These are phyloP conservation scores for Chlamydomonas eustigma DNA, from an alignment of 139 green algal genomes.

Conservation along the genomic window DNA sequence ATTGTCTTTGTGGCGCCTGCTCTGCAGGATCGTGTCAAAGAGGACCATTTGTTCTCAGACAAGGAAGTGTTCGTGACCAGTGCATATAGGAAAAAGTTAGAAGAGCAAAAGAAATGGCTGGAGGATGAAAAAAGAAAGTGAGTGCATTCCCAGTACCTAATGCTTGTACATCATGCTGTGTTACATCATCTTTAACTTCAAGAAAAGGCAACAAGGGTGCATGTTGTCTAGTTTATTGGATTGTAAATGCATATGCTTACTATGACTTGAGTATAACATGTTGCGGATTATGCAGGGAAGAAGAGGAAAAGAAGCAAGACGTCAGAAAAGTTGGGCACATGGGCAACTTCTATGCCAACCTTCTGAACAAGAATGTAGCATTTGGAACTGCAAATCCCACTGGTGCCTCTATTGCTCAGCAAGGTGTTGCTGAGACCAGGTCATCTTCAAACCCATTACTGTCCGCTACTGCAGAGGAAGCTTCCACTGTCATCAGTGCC, in stretches of 20 bases:
- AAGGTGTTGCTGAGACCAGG: too few relatives aligned
- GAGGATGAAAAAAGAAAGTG: conserved; percentile 54
- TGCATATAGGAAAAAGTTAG: conserved; percentile 91
- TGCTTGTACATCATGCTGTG: neutral
- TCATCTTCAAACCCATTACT: neutral
- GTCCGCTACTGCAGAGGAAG: neutral
- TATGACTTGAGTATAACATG: neutral
- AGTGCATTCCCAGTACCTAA: neutral
- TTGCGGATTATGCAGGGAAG: conserved; percentile 50
- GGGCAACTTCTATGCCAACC: conserved; percentile 88
- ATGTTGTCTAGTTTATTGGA: too few relatives aligned
- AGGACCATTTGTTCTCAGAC: conserved; percentile 88
- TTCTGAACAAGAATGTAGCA: conserved; percentile 74
- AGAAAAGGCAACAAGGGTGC: too few relatives aligned
- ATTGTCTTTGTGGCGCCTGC: too few relatives aligned
- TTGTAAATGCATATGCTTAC: neutral
- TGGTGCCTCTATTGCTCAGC: too few relatives aligned
- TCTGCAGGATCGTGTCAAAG: conserved; percentile 53
- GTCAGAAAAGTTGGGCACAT: conserved; percentile 77
- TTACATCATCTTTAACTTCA: too few relatives aligned
- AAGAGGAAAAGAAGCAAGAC: conserved; percentile 57
- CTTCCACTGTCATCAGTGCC: neutral
- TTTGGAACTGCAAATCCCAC: conserved; percentile 55
- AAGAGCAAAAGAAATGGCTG: conserved; percentile 78
- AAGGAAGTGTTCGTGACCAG: conserved; percentile 85